Percentiles rank a stretch among this genome's conserved stretches.
Conservation (phyloP, 805 yeast species). For the Metschnikowia kofuensis region DNA sequence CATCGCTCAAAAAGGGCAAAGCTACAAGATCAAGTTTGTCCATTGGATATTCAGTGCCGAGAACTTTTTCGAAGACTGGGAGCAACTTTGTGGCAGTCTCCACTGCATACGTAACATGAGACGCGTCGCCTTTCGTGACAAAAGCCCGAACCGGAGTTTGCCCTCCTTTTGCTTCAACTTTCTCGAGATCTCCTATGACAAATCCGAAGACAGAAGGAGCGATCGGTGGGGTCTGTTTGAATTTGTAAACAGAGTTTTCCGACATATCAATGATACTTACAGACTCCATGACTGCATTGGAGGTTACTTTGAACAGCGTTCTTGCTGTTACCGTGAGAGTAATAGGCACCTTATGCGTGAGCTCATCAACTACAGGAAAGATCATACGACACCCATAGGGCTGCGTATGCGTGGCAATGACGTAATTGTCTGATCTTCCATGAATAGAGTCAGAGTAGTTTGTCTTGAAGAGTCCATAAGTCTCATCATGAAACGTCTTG, state of each 20-base stretch:
- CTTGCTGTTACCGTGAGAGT: constrained; percentile 47
- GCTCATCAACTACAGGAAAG: constrained; percentile 71
- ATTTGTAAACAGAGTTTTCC: constrained; percentile 35
- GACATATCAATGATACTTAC: constrained; percentile 18
- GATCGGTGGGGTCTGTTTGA: constrained; percentile 56
- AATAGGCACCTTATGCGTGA: constrained; percentile 50
- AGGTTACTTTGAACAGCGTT: constrained; percentile 46
- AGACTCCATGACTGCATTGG: constrained; percentile 42
- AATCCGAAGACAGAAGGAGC: constrained; percentile 66
- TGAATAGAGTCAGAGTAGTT: constrained; percentile 52
- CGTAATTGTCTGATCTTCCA: constrained; percentile 47
- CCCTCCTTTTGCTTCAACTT: constrained; percentile 17
- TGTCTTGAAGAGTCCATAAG: constrained; percentile 67
- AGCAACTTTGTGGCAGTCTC: constrained; percentile 45
- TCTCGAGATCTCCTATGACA: constrained; percentile 63
- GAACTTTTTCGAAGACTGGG: constrained; percentile 45
- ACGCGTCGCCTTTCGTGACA: constrained; percentile 52
- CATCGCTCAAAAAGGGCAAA: constrained; percentile 68
- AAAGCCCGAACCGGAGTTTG: constrained; percentile 48
- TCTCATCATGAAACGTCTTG: constrained; percentile 51
- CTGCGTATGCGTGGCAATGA: constrained; percentile 71
- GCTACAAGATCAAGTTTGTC: constrained; percentile 65
- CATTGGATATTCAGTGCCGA: constrained; percentile 52
- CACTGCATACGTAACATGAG: constrained; percentile 49
- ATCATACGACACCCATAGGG: constrained; percentile 61